These are phyloP conservation scores for Chaetomium fimeti DNA, from an alignment of 495 filamentous ascomycete species.

Conservation along the genomic window DNA sequence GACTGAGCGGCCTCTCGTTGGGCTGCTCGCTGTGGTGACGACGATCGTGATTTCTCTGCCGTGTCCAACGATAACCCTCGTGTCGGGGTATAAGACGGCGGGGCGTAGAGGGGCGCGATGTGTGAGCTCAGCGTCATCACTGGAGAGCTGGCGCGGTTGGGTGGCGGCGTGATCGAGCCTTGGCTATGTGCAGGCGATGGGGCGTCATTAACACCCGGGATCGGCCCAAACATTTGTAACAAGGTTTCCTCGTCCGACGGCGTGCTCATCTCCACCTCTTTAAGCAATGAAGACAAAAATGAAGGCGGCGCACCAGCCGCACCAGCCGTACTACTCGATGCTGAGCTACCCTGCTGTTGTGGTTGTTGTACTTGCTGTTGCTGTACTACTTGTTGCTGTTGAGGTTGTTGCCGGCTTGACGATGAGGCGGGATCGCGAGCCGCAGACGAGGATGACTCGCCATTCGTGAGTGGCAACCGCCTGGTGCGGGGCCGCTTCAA, in stretches of 20 bases:
- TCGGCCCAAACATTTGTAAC: slow-evolving; percentile 45
- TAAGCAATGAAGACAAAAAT: slow-evolving; percentile 79
- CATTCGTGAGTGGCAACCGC: slow-evolving; percentile 39
- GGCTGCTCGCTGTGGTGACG: slow-evolving; percentile 20
- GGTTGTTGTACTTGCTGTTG: slow-evolving; percentile 12
- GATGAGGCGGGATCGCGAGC: slow-evolving; percentile 9
- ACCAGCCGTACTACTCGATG: slow-evolving; percentile 8
- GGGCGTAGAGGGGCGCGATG: slow-evolving; percentile 60
- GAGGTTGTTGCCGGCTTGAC: slow-evolving; percentile 32
- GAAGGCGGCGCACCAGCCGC: slow-evolving; percentile 49
- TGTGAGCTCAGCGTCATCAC: slow-evolving; percentile 61
- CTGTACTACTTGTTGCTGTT: slow-evolving; percentile 43
- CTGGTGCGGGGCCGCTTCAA: slow-evolving; percentile 79
- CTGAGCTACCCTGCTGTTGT: slow-evolving; percentile 19
- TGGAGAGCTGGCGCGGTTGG: slow-evolving; percentile 63
- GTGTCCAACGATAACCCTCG: slow-evolving; percentile 26
- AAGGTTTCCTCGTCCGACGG: slow-evolving; percentile 53
- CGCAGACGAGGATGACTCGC: slow-evolving; percentile 40
- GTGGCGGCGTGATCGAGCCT: slow-evolving; percentile 68
- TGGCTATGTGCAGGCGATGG: slow-evolving; percentile 66
- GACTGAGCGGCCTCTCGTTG: slow-evolving; percentile 30
- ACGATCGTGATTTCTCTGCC: slow-evolving; percentile 38
- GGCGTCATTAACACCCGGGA: slow-evolving; percentile 48
- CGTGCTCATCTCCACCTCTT: slow-evolving; percentile 77
- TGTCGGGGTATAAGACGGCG: slow-evolving; percentile 59